Evolutionary conservation across 176 grass and related monocot genomes (phyloP).

Genomic region (Aegilops longissima): DNA sequence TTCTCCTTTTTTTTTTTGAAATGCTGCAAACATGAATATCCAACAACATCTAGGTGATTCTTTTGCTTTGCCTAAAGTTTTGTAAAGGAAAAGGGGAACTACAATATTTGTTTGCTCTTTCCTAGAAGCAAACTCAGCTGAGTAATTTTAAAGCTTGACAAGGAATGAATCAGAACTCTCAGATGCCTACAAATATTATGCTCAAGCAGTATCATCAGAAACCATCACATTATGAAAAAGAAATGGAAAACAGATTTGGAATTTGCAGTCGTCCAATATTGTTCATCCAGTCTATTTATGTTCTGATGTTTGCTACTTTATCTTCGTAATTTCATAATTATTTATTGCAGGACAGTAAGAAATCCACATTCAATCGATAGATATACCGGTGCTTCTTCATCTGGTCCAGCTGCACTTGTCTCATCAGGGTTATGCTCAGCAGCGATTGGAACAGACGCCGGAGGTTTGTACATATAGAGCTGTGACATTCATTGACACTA

Average conservation of each 20-base stretch:
- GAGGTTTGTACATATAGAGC: constrained; percentile 54
- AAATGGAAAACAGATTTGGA: neutral
- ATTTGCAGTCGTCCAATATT: constrained; percentile 13
- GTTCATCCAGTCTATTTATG: constrained; percentile 13
- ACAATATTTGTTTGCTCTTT: neutral
- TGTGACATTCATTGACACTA: neutral
- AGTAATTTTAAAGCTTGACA: neutral
- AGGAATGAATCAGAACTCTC: neutral
- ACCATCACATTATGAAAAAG: too few species aligned
- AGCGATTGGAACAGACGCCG: constrained; percentile 93
- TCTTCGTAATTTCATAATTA: constrained; percentile 14
- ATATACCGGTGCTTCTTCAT: constrained; percentile 97
- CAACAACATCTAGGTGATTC: neutral
- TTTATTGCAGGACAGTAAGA: constrained; percentile 71
- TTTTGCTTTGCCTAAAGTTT: neutral
- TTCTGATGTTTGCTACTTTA: constrained; percentile 16
- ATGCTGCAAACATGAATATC: neutral
- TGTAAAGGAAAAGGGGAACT: neutral
- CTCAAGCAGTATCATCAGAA: neutral
- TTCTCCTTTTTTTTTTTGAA: neutral
- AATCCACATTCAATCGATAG: constrained; percentile 93
- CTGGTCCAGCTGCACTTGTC: constrained; percentile 93
- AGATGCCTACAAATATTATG: neutral
- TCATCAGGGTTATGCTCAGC: constrained; percentile 87
- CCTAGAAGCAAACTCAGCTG: neutral